Conservation (phyloP, 1,284 basidiomycete species). For the Moesziomyces sp. region DNA sequence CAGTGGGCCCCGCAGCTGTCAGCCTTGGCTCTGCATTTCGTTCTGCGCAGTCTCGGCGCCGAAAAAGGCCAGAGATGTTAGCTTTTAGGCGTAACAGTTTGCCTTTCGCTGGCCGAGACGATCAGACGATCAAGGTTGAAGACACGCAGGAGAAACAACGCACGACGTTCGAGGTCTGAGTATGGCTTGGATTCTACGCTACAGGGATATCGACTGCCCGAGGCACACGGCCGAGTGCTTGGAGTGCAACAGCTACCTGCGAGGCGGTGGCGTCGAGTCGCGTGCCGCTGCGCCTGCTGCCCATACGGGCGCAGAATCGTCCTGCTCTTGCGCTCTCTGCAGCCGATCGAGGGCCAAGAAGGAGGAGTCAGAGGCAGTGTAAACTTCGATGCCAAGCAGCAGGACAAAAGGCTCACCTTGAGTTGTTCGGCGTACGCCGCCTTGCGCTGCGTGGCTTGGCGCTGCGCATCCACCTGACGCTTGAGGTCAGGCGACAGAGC, state of each 20-base stretch:
- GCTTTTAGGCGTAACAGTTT: too few species aligned
- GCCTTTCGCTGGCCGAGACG: too few species aligned
- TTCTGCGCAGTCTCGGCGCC: background rate
- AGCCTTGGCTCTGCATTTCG: background rate
- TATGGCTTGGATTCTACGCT: too few species aligned
- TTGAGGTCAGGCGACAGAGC: slow-evolving; percentile 58
- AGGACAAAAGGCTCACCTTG: slow-evolving; percentile 33
- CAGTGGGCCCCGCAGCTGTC: background rate
- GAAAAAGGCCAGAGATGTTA: too few species aligned
- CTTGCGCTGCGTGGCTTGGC: slow-evolving; percentile 49
- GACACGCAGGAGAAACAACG: too few species aligned
- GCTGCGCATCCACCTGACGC: slow-evolving; percentile 54
- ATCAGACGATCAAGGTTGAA: too few species aligned
- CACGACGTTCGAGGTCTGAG: too few species aligned
- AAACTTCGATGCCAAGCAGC: background rate
- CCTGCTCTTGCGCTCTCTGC: slow-evolving; percentile 47
- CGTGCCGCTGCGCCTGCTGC: slow-evolving; percentile 39
- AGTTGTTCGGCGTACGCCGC: slow-evolving; percentile 58
- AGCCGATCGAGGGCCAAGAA: background rate
- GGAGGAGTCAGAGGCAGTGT: background rate
- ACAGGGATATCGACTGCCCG: too few species aligned
- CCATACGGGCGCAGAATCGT: slow-evolving; percentile 50
- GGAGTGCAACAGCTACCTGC: slow-evolving; percentile 6
- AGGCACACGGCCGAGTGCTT: too few species aligned
- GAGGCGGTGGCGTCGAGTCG: slow-evolving; percentile 49